A percentile compares a stretch with the other conserved stretches of the same genome.
phyloP scores from a whole-genome alignment of 257 asterid genomes.

The Coffea canephora region DNA sequence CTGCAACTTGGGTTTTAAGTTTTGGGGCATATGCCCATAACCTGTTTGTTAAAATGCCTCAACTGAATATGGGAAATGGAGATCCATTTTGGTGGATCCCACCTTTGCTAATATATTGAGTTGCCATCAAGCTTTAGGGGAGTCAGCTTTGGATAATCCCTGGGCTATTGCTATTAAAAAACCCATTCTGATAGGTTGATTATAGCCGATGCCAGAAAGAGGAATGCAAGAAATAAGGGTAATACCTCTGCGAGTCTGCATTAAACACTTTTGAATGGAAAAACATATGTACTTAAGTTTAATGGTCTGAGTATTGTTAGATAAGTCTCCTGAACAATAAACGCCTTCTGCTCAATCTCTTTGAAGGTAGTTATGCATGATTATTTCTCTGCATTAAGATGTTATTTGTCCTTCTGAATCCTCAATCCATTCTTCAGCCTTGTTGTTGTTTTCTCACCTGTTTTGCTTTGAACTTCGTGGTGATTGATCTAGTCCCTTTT shows the following conservation, averaged over 20 bases:
- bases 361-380: conserved; percentile 55
- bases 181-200: background rate
- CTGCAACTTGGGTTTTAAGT: no score
- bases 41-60: no score
- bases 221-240: background rate
- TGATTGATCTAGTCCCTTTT: conserved; percentile 80
- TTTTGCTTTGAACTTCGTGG: conserved; percentile 71
- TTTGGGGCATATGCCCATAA: no score
- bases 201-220: conserved; percentile 2
- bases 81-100: no score
- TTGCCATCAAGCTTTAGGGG: no score
- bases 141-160: no score
- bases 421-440: conserved; percentile 74
- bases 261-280: background rate
- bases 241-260: background rate
- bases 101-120: no score
- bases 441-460: conserved; percentile 69
- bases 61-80: no score
- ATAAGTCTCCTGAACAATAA: conserved; percentile 70
- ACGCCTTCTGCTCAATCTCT: conserved; percentile 82
- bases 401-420: conserved; percentile 76
- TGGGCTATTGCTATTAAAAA: no score
- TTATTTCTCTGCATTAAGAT: conserved; percentile 58
- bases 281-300: background rate
- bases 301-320: conserved; percentile 74